These are phyloP conservation scores for Mycena rebaudengoi DNA, from an alignment of 768 basidiomycete genomes.

Conservation along the genomic window DNA sequence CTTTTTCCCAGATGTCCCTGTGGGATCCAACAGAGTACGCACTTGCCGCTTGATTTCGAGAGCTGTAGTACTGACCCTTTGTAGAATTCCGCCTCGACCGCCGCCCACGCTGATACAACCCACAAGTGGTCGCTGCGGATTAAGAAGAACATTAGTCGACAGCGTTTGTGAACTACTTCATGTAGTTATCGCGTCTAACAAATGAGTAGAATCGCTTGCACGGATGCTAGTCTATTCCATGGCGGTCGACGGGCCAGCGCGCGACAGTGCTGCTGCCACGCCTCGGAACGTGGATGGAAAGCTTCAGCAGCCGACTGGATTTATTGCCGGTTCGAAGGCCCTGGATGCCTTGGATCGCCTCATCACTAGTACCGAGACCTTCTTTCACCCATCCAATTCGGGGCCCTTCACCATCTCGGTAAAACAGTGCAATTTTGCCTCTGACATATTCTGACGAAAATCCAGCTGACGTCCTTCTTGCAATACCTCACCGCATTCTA, in stretches of 20 bases:
- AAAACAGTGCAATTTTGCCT: constrained; percentile 26
- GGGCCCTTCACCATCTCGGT: constrained; percentile 82
- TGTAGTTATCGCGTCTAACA: constrained; percentile 14
- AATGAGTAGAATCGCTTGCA: constrained; percentile 74
- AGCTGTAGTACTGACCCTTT: constrained; percentile 5
- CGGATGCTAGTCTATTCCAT: constrained; percentile 91
- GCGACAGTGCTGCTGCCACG: constrained; percentile 46
- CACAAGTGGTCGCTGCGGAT: constrained; percentile 65
- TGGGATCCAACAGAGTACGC: constrained; percentile 71
- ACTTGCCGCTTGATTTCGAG: not conserved
- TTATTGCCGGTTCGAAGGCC: constrained; percentile 85
- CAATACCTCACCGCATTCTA: constrained; percentile 81
- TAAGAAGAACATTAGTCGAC: constrained; percentile 74
- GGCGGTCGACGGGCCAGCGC: constrained; percentile 78
- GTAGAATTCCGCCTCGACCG: constrained; percentile 71
- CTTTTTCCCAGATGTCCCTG: constrained; percentile 65
- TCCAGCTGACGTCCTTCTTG: constrained; percentile 72
- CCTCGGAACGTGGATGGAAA: constrained; percentile 33
- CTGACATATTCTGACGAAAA: constrained; percentile 11
- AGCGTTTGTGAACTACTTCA: constrained; percentile 51
- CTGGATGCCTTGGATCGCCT: constrained; percentile 88
- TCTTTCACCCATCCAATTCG: constrained; percentile 95
- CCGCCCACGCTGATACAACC: constrained; percentile 72
- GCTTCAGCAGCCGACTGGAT: constrained; percentile 54
- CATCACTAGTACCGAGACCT: constrained; percentile 91